Conservation (phyloP, 2,329 filamentous ascomycete genomes). For the Chrysosporium queenslandicum region DNA sequence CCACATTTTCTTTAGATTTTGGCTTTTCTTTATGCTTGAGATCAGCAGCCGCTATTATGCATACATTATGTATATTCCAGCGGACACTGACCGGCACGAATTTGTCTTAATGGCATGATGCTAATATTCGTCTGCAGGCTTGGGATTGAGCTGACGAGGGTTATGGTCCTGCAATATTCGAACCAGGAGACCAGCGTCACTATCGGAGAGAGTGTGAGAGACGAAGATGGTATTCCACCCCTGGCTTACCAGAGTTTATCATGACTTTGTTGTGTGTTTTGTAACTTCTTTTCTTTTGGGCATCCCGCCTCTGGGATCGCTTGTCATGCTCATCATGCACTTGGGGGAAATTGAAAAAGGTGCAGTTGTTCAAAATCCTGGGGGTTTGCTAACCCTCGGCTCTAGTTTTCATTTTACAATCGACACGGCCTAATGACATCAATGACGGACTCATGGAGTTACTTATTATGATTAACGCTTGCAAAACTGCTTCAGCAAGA, state of each 20-base stretch:
- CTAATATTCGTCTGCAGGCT: slow-evolving; percentile 43
- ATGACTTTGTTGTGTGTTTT: neutral
- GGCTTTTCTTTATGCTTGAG: too few relatives aligned
- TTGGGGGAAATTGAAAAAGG: neutral
- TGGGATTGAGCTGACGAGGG: slow-evolving; percentile 58
- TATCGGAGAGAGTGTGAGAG: slow-evolving; percentile 88
- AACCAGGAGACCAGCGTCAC: slow-evolving; percentile 61
- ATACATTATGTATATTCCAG: too few relatives aligned
- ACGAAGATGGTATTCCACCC: slow-evolving; percentile 65
- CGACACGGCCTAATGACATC: slow-evolving; percentile 87
- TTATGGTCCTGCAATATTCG: slow-evolving; percentile 58
- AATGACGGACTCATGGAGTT: slow-evolving; percentile 98
- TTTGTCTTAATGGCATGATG: too few relatives aligned
- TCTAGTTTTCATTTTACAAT: slow-evolving; percentile 87
- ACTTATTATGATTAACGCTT: slow-evolving; percentile 95
- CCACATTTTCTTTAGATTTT: too few relatives aligned
- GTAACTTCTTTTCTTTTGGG: neutral
- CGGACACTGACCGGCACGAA: too few relatives aligned
- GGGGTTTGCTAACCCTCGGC: slow-evolving; percentile 7
- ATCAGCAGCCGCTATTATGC: too few relatives aligned
- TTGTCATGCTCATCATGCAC: too few relatives aligned
- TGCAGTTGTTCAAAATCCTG: neutral
- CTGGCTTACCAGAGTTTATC: neutral
- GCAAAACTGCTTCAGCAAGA: slow-evolving; percentile 72
- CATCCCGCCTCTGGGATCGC: too few relatives aligned